Evolutionary conservation across 495 filamentous ascomycete genomes (phyloP).

Genomic region (Collariella sp.): DNA sequence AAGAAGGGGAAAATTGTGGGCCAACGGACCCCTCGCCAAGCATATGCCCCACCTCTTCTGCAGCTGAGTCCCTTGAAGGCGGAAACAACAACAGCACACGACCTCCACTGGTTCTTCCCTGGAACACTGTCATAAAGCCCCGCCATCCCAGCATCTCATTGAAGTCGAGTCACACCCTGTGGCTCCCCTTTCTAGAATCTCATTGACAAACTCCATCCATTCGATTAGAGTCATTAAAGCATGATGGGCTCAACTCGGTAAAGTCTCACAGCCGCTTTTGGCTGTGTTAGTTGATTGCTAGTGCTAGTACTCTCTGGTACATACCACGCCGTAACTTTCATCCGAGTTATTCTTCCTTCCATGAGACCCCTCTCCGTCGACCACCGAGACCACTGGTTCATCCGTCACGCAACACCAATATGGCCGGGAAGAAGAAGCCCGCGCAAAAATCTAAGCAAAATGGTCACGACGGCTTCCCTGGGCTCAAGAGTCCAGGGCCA

Average conservation of each 20-base stretch:
- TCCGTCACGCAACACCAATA: constrained; percentile 16
- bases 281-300: constrained; percentile 24
- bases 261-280: constrained; percentile 23
- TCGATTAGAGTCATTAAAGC: neutral
- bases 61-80: neutral
- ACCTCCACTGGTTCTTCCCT: neutral
- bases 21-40: neutral
- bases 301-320: no score
- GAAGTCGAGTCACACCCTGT: constrained; percentile 4
- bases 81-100: neutral
- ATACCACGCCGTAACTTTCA: neutral
- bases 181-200: no score
- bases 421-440: constrained; percentile 43
- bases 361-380: neutral
- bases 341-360: constrained; percentile 1
- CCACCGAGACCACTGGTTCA: constrained; percentile 4
- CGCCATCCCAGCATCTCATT: neutral
- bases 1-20: no score
- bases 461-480: constrained; percentile 30
- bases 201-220: neutral
- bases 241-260: constrained; percentile 25
- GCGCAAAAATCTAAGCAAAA: constrained; percentile 31
- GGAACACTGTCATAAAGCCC: neutral
- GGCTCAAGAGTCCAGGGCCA: constrained; percentile 31
- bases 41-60: neutral